Percentiles rank a stretch among this genome's conserved stretches.
These are phyloP conservation scores for Candida ficus DNA, from an alignment of 805 yeast species.

Conservation along the genomic window DNA sequence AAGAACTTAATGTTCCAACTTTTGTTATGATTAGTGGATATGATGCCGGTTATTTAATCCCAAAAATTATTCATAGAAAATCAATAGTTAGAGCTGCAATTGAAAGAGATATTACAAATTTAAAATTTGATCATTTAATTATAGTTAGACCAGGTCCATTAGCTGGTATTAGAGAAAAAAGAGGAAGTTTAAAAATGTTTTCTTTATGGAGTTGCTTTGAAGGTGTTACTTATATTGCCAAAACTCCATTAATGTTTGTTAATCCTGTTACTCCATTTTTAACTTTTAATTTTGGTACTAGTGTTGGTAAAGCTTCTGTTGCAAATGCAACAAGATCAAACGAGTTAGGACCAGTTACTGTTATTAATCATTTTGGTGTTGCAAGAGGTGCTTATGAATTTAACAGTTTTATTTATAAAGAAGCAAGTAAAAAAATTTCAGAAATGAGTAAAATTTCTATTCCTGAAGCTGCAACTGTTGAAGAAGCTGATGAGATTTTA, in stretches of 20 bases:
- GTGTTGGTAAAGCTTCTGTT: slow-evolving; percentile 15
- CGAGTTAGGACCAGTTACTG: slow-evolving; percentile 1
- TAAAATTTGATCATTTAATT: slow-evolving; percentile 8
- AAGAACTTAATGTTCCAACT: slow-evolving; percentile 7
- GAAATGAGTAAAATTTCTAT: slow-evolving; percentile 7
- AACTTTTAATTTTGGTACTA: slow-evolving; percentile 10
- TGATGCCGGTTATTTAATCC: slow-evolving; percentile 5
- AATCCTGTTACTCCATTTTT: slow-evolving; percentile 5
- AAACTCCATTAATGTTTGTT: slow-evolving; percentile 6
- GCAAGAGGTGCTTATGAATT: slow-evolving; percentile 7
- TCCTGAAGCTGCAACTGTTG: slow-evolving; percentile 7
- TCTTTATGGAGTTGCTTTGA: slow-evolving; percentile 11
- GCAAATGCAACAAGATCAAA: background rate
- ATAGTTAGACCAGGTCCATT: slow-evolving; percentile 14
- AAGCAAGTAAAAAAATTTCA: slow-evolving; percentile 1
- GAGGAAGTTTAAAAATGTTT: slow-evolving; percentile 8
- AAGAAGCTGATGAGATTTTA: slow-evolving; percentile 2
- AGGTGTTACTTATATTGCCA: slow-evolving; percentile 2
- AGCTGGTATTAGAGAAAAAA: slow-evolving; percentile 14
- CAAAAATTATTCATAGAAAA: slow-evolving; percentile 7
- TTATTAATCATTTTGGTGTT: slow-evolving; percentile 7
- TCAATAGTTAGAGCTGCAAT: slow-evolving; percentile 9
- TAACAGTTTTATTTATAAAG: slow-evolving; percentile 2
- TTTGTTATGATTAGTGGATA: slow-evolving; percentile 11
- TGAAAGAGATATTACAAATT: slow-evolving; percentile 8